Percentiles rank a stretch among this genome's conserved stretches.
These are phyloP conservation scores for Phytopythium oedochilum DNA, from an alignment of 352 stramenopile genomes.

Conservation along the genomic window DNA sequence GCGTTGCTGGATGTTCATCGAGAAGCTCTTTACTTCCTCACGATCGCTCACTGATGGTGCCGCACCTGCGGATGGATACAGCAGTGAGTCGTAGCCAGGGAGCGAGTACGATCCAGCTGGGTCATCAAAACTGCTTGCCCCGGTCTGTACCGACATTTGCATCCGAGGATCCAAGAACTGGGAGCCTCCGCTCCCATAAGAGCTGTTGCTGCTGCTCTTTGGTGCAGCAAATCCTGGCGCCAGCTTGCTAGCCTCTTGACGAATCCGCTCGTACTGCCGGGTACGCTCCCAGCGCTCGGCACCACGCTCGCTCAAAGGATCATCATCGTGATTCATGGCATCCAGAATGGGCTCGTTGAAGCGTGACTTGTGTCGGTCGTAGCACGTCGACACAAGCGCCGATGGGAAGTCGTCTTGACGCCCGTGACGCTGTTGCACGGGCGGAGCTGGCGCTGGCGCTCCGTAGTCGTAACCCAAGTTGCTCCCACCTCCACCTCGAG, in stretches of 20 bases:
- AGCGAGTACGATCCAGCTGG: background rate
- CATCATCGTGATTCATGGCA: conserved; percentile 57
- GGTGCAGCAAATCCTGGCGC: conserved; percentile 51
- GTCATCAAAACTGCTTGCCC: background rate
- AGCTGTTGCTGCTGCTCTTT: background rate
- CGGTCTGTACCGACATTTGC: background rate
- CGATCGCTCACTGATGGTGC: conserved; percentile 24
- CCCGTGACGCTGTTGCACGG: conserved; percentile 32
- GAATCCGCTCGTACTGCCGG: conserved; percentile 61
- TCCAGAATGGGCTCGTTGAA: conserved; percentile 76
- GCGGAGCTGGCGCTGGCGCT: conserved; percentile 10
- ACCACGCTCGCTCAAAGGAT: conserved; percentile 71
- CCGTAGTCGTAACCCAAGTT: conserved; percentile 8
- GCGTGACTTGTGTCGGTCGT: conserved; percentile 58
- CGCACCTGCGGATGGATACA: background rate
- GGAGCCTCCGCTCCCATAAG: background rate
- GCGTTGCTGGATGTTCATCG: conserved; percentile 87
- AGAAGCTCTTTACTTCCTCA: conserved; percentile 72
- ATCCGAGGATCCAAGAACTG: background rate
- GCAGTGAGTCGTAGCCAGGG: background rate
- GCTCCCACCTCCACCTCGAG: conserved; percentile 3
- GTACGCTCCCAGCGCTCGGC: conserved; percentile 61
- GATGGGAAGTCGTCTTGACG: conserved; percentile 49
- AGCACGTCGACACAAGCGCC: conserved; percentile 49
- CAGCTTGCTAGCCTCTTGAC: conserved; percentile 45